A percentile compares a stretch with the other conserved stretches of the same genome.
phyloP scores from a whole-genome alignment of 177 flowering plant genomes.

The Vitis hybrid region DNA sequence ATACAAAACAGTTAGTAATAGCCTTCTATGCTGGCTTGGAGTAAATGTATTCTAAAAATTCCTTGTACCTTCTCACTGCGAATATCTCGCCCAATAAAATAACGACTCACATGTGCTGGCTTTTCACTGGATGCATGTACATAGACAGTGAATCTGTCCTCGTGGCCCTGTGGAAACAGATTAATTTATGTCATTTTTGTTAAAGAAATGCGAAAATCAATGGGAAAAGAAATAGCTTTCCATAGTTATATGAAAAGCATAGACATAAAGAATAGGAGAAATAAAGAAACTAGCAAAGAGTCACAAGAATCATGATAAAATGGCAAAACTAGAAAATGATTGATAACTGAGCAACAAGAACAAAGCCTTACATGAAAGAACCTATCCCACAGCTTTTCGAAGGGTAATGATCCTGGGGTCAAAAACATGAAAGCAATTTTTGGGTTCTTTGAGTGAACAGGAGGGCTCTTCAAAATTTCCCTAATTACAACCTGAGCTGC shows the following conservation, averaged over 20 bases:
- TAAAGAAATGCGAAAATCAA: not conserved
- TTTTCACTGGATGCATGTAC: slow-evolving; percentile 30
- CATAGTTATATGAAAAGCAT: no score
- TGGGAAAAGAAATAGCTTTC: not conserved
- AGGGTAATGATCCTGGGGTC: slow-evolving; percentile 35
- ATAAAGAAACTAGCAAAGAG: not conserved
- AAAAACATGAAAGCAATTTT: slow-evolving; percentile 41
- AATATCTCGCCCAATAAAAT: slow-evolving; percentile 29
- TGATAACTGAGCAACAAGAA: not conserved
- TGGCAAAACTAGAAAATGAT: not conserved
- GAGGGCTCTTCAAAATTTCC: slow-evolving; percentile 24
- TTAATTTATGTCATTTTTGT: not conserved
- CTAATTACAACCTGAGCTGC: slow-evolving; percentile 23
- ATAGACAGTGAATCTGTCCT: slow-evolving; percentile 26
- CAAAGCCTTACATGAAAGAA: slow-evolving; percentile 31
- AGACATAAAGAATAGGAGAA: not conserved
- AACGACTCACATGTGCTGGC: slow-evolving; percentile 20
- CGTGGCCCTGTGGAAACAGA: slow-evolving; percentile 27
- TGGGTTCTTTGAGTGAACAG: slow-evolving; percentile 17
- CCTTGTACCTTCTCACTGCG: slow-evolving; percentile 27
- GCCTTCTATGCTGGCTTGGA: no score
- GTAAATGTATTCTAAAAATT: not conserved
- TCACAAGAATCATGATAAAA: not conserved
- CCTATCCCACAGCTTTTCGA: slow-evolving; percentile 36
- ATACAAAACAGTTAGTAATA: no score